Evolutionary conservation across 345 rosid species (phyloP), one percentile per base, ranked within the genome.

Genomic region (Firmiana major): DNA sequence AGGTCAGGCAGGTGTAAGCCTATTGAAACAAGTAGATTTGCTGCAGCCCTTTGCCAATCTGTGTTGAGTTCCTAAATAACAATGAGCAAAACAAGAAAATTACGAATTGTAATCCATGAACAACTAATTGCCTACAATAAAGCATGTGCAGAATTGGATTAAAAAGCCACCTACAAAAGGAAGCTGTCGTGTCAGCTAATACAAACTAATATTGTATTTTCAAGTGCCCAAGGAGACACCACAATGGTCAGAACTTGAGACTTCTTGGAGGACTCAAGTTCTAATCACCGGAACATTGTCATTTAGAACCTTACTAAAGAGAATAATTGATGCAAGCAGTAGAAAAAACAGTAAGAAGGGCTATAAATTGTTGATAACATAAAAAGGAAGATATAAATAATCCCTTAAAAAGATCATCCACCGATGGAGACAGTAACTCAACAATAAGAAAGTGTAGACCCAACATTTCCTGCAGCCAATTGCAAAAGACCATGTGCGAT

Each of bases 31-130:
- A 95, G 97, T 19, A 95, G 83, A 63, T 88, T 84, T 80, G 98
- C 84, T 58, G 94, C 99, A 76, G 95, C 94, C 79, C 92, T 89
- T 87, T 93, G 98, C 99, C 99, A 95, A 72, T 93, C 97, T 73
- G 94, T 83, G 83, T 90, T 89, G 57, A 95, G 84, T 79, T 93
- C 99, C 99, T 93, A 75, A 57, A 76, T 45, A 58, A 79, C 63
- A 63, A 77, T 54, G 62, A 81, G 79, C 71, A 76, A 16, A 12
- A 71, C 66, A 75, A 66, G 17, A 59, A 31, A 73, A 22, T 21
- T 31, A 73, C 7, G 6, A 36, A 17, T 57, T 21, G 9, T 68
- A 40, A 68, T 45, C 15, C 73, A 68, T 22, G 43, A 60, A 72
- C 21, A 54, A 59, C 40, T 60, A 36, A 63, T 62, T 54, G 58